These are phyloP conservation scores for Xylaria sp. DNA, from an alignment of 2,329 filamentous ascomycete genomes.

Conservation along the genomic window DNA sequence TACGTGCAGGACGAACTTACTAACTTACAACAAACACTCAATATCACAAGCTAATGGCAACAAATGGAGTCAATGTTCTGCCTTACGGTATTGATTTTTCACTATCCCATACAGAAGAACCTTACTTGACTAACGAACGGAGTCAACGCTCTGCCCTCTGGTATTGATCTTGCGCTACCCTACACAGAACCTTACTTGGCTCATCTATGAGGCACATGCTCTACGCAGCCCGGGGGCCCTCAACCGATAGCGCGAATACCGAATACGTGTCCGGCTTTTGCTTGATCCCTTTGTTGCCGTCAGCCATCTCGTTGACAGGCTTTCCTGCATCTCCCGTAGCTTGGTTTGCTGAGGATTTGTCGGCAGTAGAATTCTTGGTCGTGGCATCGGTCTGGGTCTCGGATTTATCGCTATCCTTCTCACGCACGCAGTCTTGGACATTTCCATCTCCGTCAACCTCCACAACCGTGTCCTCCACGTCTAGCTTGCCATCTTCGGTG, in stretches of 20 bases:
- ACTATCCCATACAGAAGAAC: too few species aligned
- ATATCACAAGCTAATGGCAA: too few species aligned
- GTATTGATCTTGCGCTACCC: neutral
- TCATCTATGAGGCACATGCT: conserved; percentile 3
- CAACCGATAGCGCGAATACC: conserved; percentile 37
- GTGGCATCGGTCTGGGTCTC: conserved; percentile 33
- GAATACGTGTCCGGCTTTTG: conserved; percentile 19
- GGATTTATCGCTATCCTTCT: conserved; percentile 41
- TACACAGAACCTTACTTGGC: neutral
- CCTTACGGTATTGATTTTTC: too few species aligned
- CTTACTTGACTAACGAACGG: neutral
- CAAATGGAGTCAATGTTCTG: too few species aligned
- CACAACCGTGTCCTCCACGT: conserved; percentile 57
- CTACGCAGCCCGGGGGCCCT: conserved; percentile 28
- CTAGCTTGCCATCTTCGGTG: conserved; percentile 69
- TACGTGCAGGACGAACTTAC: too few species aligned
- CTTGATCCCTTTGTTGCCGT: conserved; percentile 12
- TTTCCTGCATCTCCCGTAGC: conserved; percentile 21
- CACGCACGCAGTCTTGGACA: conserved; percentile 45
- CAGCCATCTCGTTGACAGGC: conserved; percentile 30
- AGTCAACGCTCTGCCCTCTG: neutral
- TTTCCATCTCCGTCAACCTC: conserved; percentile 55
- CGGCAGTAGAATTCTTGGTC: conserved; percentile 9
- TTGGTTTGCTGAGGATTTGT: neutral
- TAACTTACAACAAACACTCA: too few species aligned